Evolutionary conservation across 345 rosid genomes (phyloP).

Genomic region (Eucalyptus victrix): DNA sequence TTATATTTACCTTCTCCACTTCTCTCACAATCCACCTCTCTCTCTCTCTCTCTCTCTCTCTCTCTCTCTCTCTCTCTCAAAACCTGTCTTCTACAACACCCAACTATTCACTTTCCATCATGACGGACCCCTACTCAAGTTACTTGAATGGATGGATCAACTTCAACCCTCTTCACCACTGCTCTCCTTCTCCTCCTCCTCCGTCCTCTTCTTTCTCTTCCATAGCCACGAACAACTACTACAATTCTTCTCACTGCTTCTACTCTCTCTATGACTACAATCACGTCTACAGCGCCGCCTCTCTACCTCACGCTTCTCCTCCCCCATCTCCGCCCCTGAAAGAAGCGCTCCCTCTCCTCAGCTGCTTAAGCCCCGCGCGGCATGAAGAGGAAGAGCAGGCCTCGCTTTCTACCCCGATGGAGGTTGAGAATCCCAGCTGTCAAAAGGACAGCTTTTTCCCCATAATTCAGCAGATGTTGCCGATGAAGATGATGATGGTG

Average conservation of each 20-base stretch:
- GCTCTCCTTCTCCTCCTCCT: not conserved
- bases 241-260: slow-evolving; percentile 12
- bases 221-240: not conserved
- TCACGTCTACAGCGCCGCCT: slow-evolving; percentile 4
- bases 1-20: not conserved
- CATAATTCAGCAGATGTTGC: not conserved
- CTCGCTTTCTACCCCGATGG: slow-evolving; percentile 18
- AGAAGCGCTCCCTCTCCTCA: slow-evolving; percentile 90
- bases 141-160: not conserved
- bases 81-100: not conserved
- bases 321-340: slow-evolving; percentile 59
- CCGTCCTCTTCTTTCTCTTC: not conserved
- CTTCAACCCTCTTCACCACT: slow-evolving; percentile 6
- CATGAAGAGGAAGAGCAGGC: slow-evolving; percentile 13
- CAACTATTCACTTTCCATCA: not conserved
- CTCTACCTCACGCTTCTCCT: not conserved
- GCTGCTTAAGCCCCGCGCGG: slow-evolving; percentile 46
- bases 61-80: not conserved
- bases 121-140: not conserved
- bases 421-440: slow-evolving; percentile 10
- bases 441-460: not conserved
- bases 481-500: slow-evolving; percentile 3
- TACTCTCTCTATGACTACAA: slow-evolving; percentile 11
- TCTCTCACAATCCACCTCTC: slow-evolving; percentile 7
- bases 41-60: not conserved